Evolutionary conservation across 1,284 basidiomycete species (phyloP).

Genomic region (Trametes polyzona): DNA sequence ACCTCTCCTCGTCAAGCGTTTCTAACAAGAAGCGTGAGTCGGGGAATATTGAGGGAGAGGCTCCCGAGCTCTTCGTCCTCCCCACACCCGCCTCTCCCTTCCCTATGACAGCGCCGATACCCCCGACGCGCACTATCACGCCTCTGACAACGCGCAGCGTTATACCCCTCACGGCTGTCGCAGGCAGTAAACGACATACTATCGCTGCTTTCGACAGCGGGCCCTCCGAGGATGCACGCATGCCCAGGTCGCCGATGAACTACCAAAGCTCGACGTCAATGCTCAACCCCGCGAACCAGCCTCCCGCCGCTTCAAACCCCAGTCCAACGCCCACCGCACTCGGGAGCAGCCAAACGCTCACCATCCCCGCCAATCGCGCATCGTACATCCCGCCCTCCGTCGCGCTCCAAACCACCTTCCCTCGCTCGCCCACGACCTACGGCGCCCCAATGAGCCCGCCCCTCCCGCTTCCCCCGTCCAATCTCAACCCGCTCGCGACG

Average conservation of each 20-base stretch:
- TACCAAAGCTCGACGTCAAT: constrained; percentile 43
- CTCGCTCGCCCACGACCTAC: constrained; percentile 54
- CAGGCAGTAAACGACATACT: constrained; percentile 64
- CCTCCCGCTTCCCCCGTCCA: constrained; percentile 24
- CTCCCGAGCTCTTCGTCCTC: constrained; percentile 50
- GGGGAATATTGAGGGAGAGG: constrained; percentile 14
- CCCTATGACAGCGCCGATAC: constrained; percentile 43
- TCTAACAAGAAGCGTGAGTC: constrained; percentile 12
- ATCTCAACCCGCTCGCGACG: constrained; percentile 14
- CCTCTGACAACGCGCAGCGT: constrained; percentile 34
- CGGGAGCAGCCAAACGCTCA: constrained; percentile 17
- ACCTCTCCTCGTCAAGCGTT: constrained; percentile 54
- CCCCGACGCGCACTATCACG: constrained; percentile 11
- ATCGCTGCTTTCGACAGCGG: constrained; percentile 38
- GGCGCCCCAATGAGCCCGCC: constrained; percentile 41
- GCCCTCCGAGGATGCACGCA: constrained; percentile 22
- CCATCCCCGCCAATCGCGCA: constrained; percentile 24
- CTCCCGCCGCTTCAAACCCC: constrained; percentile 28
- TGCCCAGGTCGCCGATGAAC: constrained; percentile 36
- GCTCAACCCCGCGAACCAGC: constrained; percentile 38
- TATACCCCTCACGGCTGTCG: constrained; percentile 41
- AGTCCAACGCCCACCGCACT: constrained; percentile 25
- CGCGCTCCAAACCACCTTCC: constrained; percentile 41
- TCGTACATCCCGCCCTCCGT: constrained; percentile 45
- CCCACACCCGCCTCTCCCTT: constrained; percentile 79